Base-by-base conservation (phyloP, 257 asterid species). In the Penstemon davidsonii region DNA sequence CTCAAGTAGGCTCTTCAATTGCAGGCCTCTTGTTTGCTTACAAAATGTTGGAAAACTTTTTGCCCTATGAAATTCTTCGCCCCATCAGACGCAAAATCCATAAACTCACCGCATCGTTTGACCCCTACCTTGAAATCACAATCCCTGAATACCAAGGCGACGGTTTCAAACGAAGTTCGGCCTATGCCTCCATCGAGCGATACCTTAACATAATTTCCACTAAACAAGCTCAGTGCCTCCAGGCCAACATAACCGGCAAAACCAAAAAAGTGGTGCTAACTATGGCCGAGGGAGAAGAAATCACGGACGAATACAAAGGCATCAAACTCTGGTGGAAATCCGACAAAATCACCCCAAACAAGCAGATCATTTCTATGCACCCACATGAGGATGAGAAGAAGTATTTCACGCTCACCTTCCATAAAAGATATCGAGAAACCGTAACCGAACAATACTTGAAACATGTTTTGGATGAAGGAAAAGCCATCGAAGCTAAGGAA, bases 241-340 rank as follows among this genome's bases (percentile, higher is more conserved):
- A 71, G 13, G 89, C 87, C 65, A 71, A 42, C 33, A 73, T 73
- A 1, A 44, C 69, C 11, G 72, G 71, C 8, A 85, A 84, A 61
- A 69, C 64, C 12, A 78, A 82, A 5, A 37, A 80, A 39, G 42
- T 82, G 53, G 83, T 86, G 4, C 85, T 84, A 7, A 67, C 73
- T 47, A 86, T 86, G 86, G 83, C 76, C 19, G 78, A 82, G 4
- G 55, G 71, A 55, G 85, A 86, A 64, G 89, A 84, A 68, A 84
- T 82, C 70, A 68, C 76, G 25, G 92, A 86, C 52, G 75, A 71
- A 15, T 86, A 12, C 57, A 0, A 13, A 7, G 88, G 83, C 5
- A 39, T 80, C 50, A 74, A 78, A 50, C 71, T 84, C 5, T 73
- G 86, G 86, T 86, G 92, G 92, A 11, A 82, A 19, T 84, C 86